A percentile compares a stretch with the other conserved stretches of the same genome.
phyloP scores from a whole-genome alignment of 306 rosid genomes.

The Castanopsis chinensis region DNA sequence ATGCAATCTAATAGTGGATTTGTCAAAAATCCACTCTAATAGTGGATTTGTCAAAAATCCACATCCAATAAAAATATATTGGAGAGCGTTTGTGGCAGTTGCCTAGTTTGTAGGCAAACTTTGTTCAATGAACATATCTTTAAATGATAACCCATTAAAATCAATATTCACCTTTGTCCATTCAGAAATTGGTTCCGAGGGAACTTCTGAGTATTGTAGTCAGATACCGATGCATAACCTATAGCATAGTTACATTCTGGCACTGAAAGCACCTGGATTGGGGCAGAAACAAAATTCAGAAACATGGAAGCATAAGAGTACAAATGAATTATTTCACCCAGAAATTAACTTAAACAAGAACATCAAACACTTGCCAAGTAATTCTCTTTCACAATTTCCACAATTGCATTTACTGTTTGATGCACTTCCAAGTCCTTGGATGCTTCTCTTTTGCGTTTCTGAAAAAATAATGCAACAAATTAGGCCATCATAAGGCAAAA shows the following conservation, averaged over 20 bases:
- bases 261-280: constrained; percentile 71
- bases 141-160: constrained; percentile 5
- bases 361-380: constrained; percentile 68
- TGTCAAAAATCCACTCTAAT: too few species aligned
- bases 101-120: too few species aligned
- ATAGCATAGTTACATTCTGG: constrained; percentile 62
- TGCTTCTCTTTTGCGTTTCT: constrained; percentile 79
- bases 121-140: neutral
- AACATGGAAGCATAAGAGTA: neutral
- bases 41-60: too few species aligned
- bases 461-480: constrained; percentile 24
- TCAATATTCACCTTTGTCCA: constrained; percentile 73
- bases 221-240: constrained; percentile 74
- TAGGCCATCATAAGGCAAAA: constrained; percentile 17
- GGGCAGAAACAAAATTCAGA: constrained; percentile 23
- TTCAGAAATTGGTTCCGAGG: constrained; percentile 51
- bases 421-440: constrained; percentile 50
- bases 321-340: constrained; percentile 1
- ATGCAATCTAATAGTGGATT: too few species aligned
- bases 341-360: constrained; percentile 16
- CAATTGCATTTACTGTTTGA: constrained; percentile 71
- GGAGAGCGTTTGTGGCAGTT: too few species aligned
- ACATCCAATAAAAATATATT: too few species aligned
- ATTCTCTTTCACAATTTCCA: constrained; percentile 83
- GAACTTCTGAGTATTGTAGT: constrained; percentile 74